phyloP scores from a whole-genome alignment of 306 rosid genomes.

The Acacia acuminata region DNA sequence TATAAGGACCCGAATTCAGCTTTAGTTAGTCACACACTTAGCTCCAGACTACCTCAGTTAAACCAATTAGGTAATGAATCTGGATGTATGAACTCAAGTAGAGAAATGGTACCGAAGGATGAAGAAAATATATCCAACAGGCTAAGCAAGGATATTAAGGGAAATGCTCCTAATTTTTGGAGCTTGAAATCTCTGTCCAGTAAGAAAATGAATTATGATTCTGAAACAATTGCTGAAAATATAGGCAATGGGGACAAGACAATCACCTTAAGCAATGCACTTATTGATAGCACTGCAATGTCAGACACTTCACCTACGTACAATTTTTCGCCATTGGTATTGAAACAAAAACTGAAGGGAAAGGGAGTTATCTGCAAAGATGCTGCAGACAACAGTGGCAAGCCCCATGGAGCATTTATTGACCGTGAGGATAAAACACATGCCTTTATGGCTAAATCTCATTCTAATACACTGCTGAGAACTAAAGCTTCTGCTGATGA shows the following conservation, averaged over 20 bases:
- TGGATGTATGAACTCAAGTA: conserved; percentile 30
- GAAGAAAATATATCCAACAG: conserved; percentile 43
- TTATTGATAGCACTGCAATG: conserved; percentile 15
- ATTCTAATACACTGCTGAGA: conserved; percentile 27
- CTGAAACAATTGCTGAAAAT: conserved; percentile 39
- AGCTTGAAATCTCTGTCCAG: conserved; percentile 35
- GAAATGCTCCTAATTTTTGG: conserved; percentile 32
- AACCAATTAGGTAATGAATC: conserved; percentile 39
- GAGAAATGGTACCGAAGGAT: conserved; percentile 29
- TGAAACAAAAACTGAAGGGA: conserved; percentile 46
- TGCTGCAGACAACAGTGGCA: conserved; percentile 24
- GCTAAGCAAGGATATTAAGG: conserved; percentile 42
- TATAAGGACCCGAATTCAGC: conserved; percentile 22
- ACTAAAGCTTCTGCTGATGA: conserved; percentile 22
- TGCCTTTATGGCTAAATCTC: conserved; percentile 20
- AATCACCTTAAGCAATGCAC: conserved; percentile 39
- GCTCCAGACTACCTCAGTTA: conserved; percentile 34
- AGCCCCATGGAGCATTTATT: conserved; percentile 21
- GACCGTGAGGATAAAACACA: conserved; percentile 39
- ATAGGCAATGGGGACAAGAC: conserved; percentile 36
- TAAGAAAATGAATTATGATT: conserved; percentile 29
- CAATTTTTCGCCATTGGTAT: conserved; percentile 40
- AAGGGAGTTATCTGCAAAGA: conserved; percentile 40
- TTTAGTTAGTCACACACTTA: conserved; percentile 26
- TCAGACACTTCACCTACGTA: conserved; percentile 37